phyloP scores from a whole-genome alignment of 768 basidiomycete genomes.

The Tylopilus subfusipes region DNA sequence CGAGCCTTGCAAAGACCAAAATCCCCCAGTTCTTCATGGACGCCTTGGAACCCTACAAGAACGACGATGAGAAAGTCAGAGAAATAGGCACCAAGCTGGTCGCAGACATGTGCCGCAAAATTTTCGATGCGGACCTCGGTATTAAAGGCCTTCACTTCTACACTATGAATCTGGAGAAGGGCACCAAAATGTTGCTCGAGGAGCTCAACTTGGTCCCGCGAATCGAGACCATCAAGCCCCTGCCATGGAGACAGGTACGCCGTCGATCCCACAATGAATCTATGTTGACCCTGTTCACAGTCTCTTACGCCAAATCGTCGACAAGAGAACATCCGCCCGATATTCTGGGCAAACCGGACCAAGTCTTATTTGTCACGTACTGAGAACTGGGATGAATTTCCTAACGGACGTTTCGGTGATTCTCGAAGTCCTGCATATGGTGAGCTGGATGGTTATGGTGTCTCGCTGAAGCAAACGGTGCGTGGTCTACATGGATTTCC shows the following conservation, averaged over 20 bases:
- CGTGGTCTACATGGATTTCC: slow-evolving; percentile 16
- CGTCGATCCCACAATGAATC: slow-evolving; percentile 1
- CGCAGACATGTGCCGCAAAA: slow-evolving; percentile 88
- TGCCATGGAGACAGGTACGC: slow-evolving; percentile 93
- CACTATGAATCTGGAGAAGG: slow-evolving; percentile 96
- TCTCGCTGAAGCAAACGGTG: slow-evolving; percentile 87
- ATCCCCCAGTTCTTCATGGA: slow-evolving; percentile 78
- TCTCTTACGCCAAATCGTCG: slow-evolving; percentile 91
- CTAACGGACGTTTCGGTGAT: slow-evolving; percentile 98
- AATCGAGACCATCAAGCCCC: slow-evolving; percentile 87
- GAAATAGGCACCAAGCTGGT: slow-evolving; percentile 93
- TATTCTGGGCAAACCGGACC: slow-evolving; percentile 98
- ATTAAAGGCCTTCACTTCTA: slow-evolving; percentile 93
- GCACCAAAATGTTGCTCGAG: slow-evolving; percentile 91
- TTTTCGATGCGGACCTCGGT: slow-evolving; percentile 74
- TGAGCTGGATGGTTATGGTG: slow-evolving; percentile 94
- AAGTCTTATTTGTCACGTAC: slow-evolving; percentile 95
- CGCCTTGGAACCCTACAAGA: slow-evolving; percentile 80
- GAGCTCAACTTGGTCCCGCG: slow-evolving; percentile 86
- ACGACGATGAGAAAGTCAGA: slow-evolving; percentile 89
- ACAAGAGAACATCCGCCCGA: slow-evolving; percentile 90
- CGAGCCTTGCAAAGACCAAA: slow-evolving; percentile 68
- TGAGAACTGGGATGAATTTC: slow-evolving; percentile 99
- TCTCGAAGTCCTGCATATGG: slow-evolving; percentile 97
- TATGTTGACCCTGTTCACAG: slow-evolving; percentile 35